These are phyloP conservation scores for Medicago ruthenica DNA, from an alignment of 306 rosid genomes.

Conservation along the genomic window DNA sequence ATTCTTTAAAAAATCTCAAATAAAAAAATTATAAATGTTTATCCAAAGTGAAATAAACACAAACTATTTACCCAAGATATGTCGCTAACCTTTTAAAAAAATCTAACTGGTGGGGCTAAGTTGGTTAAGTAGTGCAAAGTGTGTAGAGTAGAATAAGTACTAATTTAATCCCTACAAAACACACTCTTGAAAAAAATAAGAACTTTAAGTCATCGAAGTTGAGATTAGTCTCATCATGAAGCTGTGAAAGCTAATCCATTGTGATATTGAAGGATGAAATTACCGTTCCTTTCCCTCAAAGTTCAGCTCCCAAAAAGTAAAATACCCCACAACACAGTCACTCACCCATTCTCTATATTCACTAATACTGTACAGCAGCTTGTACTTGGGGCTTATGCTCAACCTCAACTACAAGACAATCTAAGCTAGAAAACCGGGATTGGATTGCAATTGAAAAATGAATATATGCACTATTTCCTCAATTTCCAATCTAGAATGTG, in stretches of 20 bases:
- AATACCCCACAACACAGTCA: constrained; percentile 23
- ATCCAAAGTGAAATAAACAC: background rate
- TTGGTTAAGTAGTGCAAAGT: too few relatives aligned
- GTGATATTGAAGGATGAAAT: constrained; percentile 12
- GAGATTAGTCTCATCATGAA: too few relatives aligned
- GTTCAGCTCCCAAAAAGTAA: constrained; percentile 7
- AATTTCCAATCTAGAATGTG: constrained; percentile 12
- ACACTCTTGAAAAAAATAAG: too few relatives aligned
- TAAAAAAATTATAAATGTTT: background rate
- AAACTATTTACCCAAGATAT: too few relatives aligned
- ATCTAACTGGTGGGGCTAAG: too few relatives aligned
- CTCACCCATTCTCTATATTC: constrained; percentile 2
- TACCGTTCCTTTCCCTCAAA: constrained; percentile 6
- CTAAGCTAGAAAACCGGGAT: constrained; percentile 30
- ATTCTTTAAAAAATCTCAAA: background rate
- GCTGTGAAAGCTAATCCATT: background rate
- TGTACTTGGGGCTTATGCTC: background rate
- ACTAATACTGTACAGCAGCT: constrained; percentile 1
- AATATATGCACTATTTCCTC: constrained; percentile 27
- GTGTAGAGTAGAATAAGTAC: too few relatives aligned
- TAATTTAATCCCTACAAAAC: too few relatives aligned
- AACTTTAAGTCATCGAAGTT: too few relatives aligned
- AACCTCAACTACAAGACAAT: constrained; percentile 21
- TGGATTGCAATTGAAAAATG: constrained; percentile 8
- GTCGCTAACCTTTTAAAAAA: background rate